A percentile compares a stretch with the other conserved stretches of the same genome.
Conservation (phyloP, 257 asterid species). For the Parsonsia alboflavescens region DNA sequence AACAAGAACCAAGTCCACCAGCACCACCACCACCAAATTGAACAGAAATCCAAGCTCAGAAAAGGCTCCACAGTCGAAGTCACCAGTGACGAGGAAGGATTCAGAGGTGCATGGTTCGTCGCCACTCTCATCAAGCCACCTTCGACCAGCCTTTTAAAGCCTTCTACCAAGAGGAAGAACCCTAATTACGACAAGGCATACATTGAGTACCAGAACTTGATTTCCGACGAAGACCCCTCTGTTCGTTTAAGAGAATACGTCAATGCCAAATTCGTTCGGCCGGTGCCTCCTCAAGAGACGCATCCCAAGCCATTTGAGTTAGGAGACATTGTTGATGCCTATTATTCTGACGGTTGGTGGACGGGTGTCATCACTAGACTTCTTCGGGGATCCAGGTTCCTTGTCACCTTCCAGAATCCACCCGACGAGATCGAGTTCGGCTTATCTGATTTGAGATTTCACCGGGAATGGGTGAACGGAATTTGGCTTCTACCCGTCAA, state of each 20-base stretch:
- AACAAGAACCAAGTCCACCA: background rate
- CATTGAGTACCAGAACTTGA: conserved; percentile 45
- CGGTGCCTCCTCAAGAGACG: conserved; percentile 38
- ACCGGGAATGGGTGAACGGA: conserved; percentile 58
- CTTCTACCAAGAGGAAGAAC: background rate
- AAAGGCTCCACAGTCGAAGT: conserved; percentile 44
- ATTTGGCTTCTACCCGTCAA: conserved; percentile 49
- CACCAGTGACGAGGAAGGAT: conserved; percentile 47
- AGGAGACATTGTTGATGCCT: conserved; percentile 58
- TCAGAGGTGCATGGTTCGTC: conserved; percentile 35
- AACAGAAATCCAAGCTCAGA: background rate
- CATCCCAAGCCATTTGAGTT: conserved; percentile 22
- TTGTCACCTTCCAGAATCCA: conserved; percentile 46
- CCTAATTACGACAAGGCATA: conserved; percentile 12
- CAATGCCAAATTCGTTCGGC: conserved; percentile 31
- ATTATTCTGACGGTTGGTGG: conserved; percentile 69
- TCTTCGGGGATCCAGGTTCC: conserved; percentile 24
- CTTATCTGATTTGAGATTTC: conserved; percentile 48
- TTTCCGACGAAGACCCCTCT: conserved; percentile 32
- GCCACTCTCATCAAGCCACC: conserved; percentile 32
- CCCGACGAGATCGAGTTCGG: conserved; percentile 52
- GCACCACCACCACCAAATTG: background rate
- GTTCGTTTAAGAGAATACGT: conserved; percentile 42
- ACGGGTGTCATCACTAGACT: conserved; percentile 38
- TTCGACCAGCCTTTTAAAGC: background rate